Evolutionary conservation across 1,284 basidiomycete genomes (phyloP), one percentile per base, ranked within the genome.

Genomic region (Coniferiporia sulphurascens): DNA sequence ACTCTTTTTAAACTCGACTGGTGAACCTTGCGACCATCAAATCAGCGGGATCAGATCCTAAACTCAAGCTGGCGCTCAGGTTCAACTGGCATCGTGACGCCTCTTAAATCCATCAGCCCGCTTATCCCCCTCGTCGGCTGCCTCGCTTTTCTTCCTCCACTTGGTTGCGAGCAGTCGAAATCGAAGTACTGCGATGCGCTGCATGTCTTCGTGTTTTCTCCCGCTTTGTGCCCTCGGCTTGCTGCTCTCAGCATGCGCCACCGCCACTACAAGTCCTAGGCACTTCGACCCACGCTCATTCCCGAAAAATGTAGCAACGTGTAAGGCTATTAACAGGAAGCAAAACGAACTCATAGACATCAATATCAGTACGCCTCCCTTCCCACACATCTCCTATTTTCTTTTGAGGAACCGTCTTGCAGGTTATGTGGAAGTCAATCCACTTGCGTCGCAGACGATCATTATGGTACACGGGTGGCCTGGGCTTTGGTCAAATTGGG

Each of bases 381-480:
- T 32, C 17, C 34, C 27, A 15, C 17, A n/a, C 5, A 2, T 19
- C 15, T 35, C 49, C 5, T 17, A 4, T 8, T 5, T 43, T 4
- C 41, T 45, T 55, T n/a, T 19, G 19, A 12, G 46, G 32, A 38
- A 13, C 17, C 17, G 2, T 36, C 13, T 34, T 15, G 13, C 60
- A 89, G 87, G 78, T 60, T 88, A 88, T 68, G 78, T 84, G 17
- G 79, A 89, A 48, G 67, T 87, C 52, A 87, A 88, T 63, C 76
- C 81, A 6, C 62, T 61, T 1, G 79, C 80, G 3, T 67, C 76
- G 36, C 72, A 70, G 12, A 79, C 83, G 0, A 69, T 89, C 5
- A 44, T 89, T 22, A 77, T 89, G 76, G 81, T 88, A 0, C 87
- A 89, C 65, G 87, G 87, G 1, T 89, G 87, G 87, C 87, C 87